Base-by-base conservation (phyloP, 208 protist genomes). In the Acanthamoeba sp. region DNA sequence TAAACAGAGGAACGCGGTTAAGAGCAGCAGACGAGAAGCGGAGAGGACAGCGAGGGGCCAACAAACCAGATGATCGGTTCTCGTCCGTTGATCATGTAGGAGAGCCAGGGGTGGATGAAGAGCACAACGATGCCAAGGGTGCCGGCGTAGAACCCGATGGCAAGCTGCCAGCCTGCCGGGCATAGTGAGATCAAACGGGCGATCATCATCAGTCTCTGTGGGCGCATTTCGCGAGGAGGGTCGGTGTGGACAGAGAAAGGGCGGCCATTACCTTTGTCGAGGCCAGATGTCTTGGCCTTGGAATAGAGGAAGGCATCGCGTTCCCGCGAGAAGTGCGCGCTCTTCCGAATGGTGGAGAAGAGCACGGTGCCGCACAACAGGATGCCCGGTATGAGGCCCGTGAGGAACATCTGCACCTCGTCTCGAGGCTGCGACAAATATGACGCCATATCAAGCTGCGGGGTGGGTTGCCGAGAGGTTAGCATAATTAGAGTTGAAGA, bases 31-130 rank as follows among this genome's bases (percentile, higher is more conserved):
- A 22, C 57, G n/a, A 66, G 6, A 22, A 66, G 16, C 0, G 0
- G 4, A 34, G n/a, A 0, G 24, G 24, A 5, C 24, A 29, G 27
- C 2, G 57, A 29, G 36, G 20, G 36, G 76, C 7, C 2, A 12
- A 0, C 27, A 40, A 4, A 87, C 38, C 45, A 87, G 42, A 29
- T 36, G n/a, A 87, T 48, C 9, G 45, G 45, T 18, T 48, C 42
- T 16, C 45, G 50, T n/a, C 45, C 76, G 16, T 87, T 57, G 38
- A 87, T 59, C 34, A 52, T 87, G 27, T 59, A 87, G 45, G 38
- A 57, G 42, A 87, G 45, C 76, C 76, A 87, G 20, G 76, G 76
- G 45, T 87, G 45, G 20, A 87, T 87, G 29, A 87, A 87, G 22
- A 48, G 38, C 27, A 87, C 42, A 14, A 87, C 76, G 45, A 87